Base-by-base conservation (phyloP, 2,329 filamentous ascomycete genomes). In the Colletotrichum musae region DNA sequence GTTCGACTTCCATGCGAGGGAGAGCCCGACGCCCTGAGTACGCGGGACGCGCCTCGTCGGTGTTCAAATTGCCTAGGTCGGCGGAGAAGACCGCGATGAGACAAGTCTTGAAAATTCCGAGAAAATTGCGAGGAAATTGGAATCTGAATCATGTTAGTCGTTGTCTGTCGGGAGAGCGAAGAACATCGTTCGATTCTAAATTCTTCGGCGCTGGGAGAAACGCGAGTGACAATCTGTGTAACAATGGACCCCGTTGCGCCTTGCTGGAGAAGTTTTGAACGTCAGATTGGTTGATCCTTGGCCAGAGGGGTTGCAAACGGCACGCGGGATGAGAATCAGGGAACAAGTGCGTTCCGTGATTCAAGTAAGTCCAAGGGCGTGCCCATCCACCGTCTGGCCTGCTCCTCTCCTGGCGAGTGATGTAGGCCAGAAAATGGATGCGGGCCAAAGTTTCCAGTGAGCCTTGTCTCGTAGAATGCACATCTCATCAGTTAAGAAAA, bases 21-120 rank as follows among this genome's bases (percentile, higher is more conserved):
- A 36, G 32, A 10, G 32, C 10, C 28, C 50, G 51, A 41, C n/a
- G 16, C 18, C 16, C 50, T 54, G 24, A 32, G 26, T 16, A 21
- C 16, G 45, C 32, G 21, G 41, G 51, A 52, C 36, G 58, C 47
- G 24, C 51, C 41, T 63, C 39, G 54, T 56, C 36, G 43, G 50
- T 39, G 53, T 16, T 43, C 53, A 26, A 18, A 32, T 9, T 12
- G 45, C 9, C 6, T 18, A 52, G 32, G 43, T 41, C 13, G 36
- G 24, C 12, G 26, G 36, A 60, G 36, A 47, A 39, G 36, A 39
- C 21, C 56, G 28, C 45, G 36, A 53, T 69, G 51, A 61, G 50
- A 67, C 67, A 66, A 26, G 50, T 67, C 51, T 66, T 32, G 16
- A 61, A 56, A 69, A 60, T 69, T 63, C 62, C 63, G 57, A 45